phyloP scores from a whole-genome alignment of 2,329 filamentous ascomycete genomes.

The Colletotrichum cuscutae region DNA sequence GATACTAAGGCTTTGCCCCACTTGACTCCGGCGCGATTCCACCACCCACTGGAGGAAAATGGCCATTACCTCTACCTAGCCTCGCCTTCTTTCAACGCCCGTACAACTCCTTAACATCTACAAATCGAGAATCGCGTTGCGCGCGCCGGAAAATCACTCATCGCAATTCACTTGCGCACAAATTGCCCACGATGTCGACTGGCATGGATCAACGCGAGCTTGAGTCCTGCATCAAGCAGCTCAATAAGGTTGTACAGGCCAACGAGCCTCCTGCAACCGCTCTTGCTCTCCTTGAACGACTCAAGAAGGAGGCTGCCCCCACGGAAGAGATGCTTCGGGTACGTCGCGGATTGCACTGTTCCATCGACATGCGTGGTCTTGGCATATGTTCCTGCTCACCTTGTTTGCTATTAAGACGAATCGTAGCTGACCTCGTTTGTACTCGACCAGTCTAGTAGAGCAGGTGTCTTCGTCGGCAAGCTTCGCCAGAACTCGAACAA shows the following conservation, averaged over 20 bases:
- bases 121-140: not conserved
- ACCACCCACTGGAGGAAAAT: slow-evolving; percentile 19
- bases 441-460: slow-evolving; percentile 75
- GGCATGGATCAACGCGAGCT: slow-evolving; percentile 86
- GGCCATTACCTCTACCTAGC: slow-evolving; percentile 1
- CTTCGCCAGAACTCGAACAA: slow-evolving; percentile 81
- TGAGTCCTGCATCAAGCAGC: slow-evolving; percentile 77
- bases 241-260: slow-evolving; percentile 80
- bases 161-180: not conserved
- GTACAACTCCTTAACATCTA: not conserved
- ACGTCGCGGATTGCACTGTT: slow-evolving; percentile 44
- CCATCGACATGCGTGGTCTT: not conserved
- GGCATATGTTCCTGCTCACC: not conserved
- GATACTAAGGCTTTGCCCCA: slow-evolving; percentile 15
- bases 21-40: slow-evolving; percentile 27
- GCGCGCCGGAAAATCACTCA: slow-evolving; percentile 1
- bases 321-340: slow-evolving; percentile 91
- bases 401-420: not conserved
- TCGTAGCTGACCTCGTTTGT: slow-evolving; percentile 23
- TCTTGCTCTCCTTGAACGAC: slow-evolving; percentile 77
- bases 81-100: slow-evolving; percentile 7
- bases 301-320: slow-evolving; percentile 83
- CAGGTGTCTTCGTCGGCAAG: slow-evolving; percentile 90
- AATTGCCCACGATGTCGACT: slow-evolving; percentile 24
- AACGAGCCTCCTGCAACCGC: slow-evolving; percentile 80